Percentiles rank a stretch among this genome's conserved stretches.
These are phyloP conservation scores for Hericium erinaceus DNA, from an alignment of 768 basidiomycete genomes.

Conservation along the genomic window DNA sequence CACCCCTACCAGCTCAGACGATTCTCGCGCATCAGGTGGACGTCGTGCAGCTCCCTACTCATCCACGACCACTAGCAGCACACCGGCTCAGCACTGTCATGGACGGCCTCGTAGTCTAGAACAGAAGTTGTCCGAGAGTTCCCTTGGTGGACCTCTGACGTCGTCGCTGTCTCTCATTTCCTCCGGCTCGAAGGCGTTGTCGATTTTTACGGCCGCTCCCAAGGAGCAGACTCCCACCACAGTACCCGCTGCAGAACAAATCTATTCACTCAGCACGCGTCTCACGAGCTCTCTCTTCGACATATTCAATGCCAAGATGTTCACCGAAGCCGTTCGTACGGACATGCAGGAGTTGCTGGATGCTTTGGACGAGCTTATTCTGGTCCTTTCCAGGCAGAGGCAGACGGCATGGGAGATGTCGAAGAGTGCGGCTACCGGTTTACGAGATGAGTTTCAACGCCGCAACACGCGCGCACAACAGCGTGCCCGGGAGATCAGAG, in stretches of 20 bases:
- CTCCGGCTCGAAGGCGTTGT: constrained; percentile 10
- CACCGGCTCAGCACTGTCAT: constrained; percentile 4
- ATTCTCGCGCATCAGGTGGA: neutral
- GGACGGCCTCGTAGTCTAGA: neutral
- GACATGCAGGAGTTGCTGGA: constrained; percentile 50
- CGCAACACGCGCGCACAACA: constrained; percentile 21
- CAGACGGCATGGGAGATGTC: constrained; percentile 5
- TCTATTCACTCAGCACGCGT: constrained; percentile 30
- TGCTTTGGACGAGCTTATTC: constrained; percentile 49
- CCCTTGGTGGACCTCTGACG: neutral
- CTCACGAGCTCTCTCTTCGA: constrained; percentile 42
- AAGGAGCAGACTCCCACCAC: neutral
- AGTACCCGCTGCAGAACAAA: neutral
- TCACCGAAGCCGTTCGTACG: constrained; percentile 31
- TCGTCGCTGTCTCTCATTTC: constrained; percentile 8
- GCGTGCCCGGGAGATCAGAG: constrained; percentile 20
- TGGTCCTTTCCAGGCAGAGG: constrained; percentile 15
- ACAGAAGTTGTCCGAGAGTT: neutral
- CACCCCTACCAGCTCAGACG: neutral
- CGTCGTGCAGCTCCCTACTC: neutral
- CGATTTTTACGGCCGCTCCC: constrained; percentile 5
- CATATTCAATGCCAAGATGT: constrained; percentile 33
- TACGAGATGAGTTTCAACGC: constrained; percentile 17
- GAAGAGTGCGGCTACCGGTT: neutral
- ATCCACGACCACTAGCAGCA: neutral